Conservation (phyloP, 139 green algal species). For the Mesotaenium endlicherianum region DNA sequence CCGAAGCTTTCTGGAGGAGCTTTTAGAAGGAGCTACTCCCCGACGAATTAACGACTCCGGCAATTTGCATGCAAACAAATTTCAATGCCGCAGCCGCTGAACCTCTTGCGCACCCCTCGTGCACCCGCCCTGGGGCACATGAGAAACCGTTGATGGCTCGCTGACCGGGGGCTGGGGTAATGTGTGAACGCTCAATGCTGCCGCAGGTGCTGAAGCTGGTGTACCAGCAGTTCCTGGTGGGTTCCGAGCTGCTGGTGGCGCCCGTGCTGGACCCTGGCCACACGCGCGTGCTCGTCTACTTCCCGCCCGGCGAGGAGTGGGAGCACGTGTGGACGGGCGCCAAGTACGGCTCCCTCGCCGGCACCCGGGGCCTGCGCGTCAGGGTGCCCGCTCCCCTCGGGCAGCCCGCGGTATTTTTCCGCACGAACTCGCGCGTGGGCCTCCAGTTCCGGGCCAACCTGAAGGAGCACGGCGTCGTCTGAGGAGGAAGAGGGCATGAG, state of each 20-base stretch:
- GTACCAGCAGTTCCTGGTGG: constrained; percentile 53
- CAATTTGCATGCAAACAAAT: no score
- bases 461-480: no score
- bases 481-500: no score
- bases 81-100: no score
- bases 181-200: not conserved
- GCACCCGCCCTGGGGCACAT: no score
- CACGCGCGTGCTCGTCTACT: not conserved
- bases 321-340: constrained; percentile 26
- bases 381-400: not conserved
- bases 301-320: constrained; percentile 20
- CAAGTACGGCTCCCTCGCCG: not conserved
- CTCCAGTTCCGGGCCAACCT: not conserved
- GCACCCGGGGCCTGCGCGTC: not conserved
- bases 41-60: no score
- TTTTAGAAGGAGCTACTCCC: no score
- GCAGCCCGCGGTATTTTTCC: constrained; percentile 9
- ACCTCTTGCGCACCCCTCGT: no score
- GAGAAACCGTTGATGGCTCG: no score
- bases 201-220: not conserved
- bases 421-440: not conserved
- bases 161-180: not conserved
- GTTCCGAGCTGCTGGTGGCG: constrained; percentile 48
- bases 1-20: no score
- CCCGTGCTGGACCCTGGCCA: constrained; percentile 43